Base-by-base conservation (phyloP, 345 rosid genomes). In the Diplotaxis tenuifolia region DNA sequence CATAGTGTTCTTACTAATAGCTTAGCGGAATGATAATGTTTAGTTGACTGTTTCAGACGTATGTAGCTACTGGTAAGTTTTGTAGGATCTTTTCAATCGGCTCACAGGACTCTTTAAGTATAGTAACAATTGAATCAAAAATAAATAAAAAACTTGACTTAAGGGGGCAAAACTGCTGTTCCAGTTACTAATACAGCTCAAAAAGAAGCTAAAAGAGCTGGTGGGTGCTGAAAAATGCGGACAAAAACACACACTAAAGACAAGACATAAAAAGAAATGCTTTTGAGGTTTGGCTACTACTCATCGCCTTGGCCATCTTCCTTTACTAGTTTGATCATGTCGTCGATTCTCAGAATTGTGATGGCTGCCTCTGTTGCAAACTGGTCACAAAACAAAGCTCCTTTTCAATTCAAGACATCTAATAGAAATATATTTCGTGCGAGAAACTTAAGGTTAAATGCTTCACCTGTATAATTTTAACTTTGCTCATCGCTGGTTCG, bases 401-500 rank as follows among this genome's bases (percentile, higher is more conserved):
- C 21, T 25, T 72, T 66, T 7, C n/a, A 20, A 52, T 14, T 16
- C 8, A 72, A 56, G 36, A 70, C 25, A 2, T 12, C 28, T 28
- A 19, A 2, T 5, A 12, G 19, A 28, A 20, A 10, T 4, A 1
- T 45, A 62, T 6, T 56, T 18, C 11, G 64, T 18, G 31, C 31
- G 14, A 65, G 27, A 38, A n/a, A 71, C 4, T n/a, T 0, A 27
- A 19, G 55, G 3, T 25, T 10, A 47, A 16, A 4, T 77, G 52
- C 32, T 36, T 77, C 53, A 92, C 99, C 99, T 95, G 99, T 77
- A 95, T 86, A 36, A 95, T 95, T 85, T 95, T 95, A 67, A 95
- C 98, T 90, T 95, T 95, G 91, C 99, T 95, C 99, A 95, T 95
- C 10, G 98, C 99, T 9, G 99, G 98, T 69, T 95, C 98, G 16